Conservation (phyloP, 352 stramenopile genomes). For the Phytophthora boehmeriae region DNA sequence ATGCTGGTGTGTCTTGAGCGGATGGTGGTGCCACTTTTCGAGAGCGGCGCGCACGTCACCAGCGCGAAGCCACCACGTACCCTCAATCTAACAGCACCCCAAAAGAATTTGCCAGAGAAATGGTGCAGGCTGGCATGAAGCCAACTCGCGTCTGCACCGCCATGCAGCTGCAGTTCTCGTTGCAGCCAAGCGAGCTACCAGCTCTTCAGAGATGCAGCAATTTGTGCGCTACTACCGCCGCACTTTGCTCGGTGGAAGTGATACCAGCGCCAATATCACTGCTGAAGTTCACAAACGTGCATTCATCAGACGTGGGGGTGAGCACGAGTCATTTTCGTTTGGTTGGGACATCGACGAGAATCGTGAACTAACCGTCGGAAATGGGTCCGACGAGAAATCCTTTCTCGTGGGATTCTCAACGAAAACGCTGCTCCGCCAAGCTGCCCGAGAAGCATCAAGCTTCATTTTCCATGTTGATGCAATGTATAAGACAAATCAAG, state of each 20-base stretch:
- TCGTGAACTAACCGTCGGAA: not conserved
- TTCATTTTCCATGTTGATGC: not conserved
- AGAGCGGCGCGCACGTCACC: not conserved
- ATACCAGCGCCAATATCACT: not conserved
- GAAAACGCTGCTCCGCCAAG: not conserved
- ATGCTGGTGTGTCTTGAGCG: not conserved
- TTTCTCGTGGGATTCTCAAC: not conserved
- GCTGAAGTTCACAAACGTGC: too few species aligned
- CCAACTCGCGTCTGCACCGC: slow-evolving; percentile 2
- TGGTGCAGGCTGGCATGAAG: slow-evolving; percentile 4
- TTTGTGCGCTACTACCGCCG: slow-evolving; percentile 7
- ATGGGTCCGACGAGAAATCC: slow-evolving; percentile 4
- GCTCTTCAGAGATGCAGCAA: slow-evolving; percentile 6
- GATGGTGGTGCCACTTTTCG: not conserved
- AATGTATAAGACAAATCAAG: not conserved
- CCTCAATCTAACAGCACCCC: not conserved
- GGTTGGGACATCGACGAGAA: slow-evolving; percentile 1
- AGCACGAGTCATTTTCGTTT: slow-evolving; percentile 5
- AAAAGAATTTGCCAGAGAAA: not conserved
- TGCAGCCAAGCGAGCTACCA: not conserved
- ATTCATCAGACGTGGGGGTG: too few species aligned
- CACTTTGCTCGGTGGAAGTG: slow-evolving; percentile 1
- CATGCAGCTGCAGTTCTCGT: slow-evolving; percentile 5
- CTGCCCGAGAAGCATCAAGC: not conserved
- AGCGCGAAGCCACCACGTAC: not conserved